Percentiles rank a stretch among this genome's conserved stretches.
These are phyloP conservation scores for Podila minutissima DNA, from an alignment of 192 early-diverging fungal genomes.

Conservation along the genomic window DNA sequence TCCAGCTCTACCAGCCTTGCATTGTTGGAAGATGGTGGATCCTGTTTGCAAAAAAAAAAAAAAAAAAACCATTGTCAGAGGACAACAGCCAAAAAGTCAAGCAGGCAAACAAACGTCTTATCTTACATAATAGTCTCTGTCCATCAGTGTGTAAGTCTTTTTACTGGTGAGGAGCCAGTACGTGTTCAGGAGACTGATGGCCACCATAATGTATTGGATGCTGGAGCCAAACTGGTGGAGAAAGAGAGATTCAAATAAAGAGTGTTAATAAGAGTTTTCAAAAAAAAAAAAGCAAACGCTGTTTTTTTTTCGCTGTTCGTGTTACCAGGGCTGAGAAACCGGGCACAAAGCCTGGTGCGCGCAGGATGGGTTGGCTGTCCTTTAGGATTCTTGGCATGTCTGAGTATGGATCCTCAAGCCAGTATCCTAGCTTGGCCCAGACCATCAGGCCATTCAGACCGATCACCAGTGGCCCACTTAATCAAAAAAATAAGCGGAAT, in stretches of 20 bases:
- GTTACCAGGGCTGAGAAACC: slow-evolving; percentile 20
- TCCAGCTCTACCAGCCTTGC: slow-evolving; percentile 28
- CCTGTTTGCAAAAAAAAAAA: not conserved
- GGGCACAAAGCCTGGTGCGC: slow-evolving; percentile 17
- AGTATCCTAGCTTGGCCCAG: slow-evolving; percentile 41
- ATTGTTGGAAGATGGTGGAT: slow-evolving; percentile 13
- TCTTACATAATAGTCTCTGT: slow-evolving; percentile 6
- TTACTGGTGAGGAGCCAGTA: slow-evolving; percentile 46
- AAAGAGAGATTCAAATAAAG: not conserved
- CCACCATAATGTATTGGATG: slow-evolving; percentile 33
- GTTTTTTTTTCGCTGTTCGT: not conserved
- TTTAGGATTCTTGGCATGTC: slow-evolving; percentile 33
- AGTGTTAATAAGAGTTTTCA: not conserved
- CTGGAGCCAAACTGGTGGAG: slow-evolving; percentile 5
- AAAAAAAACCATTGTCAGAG: not conserved
- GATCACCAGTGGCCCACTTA: slow-evolving; percentile 40
- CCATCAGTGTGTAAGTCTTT: slow-evolving; percentile 42
- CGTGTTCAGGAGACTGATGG: slow-evolving; percentile 29
- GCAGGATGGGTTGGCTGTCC: slow-evolving; percentile 11
- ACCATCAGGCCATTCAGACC: slow-evolving; percentile 27
- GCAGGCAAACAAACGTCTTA: not conserved
- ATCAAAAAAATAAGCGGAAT: not conserved
- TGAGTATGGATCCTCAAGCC: slow-evolving; percentile 40
- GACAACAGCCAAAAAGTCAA: not conserved
- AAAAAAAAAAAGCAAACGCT: too few relatives aligned